Percentiles rank a stretch among this genome's conserved stretches.
These are phyloP conservation scores for Raffaelea arxii DNA, from an alignment of 2,329 filamentous ascomycete species.

Conservation along the genomic window DNA sequence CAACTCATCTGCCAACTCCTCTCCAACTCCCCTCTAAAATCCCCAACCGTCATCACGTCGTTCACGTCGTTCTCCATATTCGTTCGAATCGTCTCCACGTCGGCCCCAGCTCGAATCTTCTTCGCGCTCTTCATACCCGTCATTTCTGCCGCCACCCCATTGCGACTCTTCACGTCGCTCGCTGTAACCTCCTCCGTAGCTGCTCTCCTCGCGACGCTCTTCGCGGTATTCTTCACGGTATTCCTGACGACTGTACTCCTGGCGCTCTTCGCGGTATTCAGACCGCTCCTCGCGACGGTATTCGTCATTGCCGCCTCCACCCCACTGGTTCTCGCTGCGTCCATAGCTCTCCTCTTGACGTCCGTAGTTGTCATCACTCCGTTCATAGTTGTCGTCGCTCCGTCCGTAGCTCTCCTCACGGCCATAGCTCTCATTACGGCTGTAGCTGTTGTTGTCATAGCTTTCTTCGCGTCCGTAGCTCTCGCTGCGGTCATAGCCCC, in stretches of 20 bases:
- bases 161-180: not conserved
- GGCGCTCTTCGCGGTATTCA: too few species aligned
- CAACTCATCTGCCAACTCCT: too few species aligned
- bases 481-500: too few species aligned
- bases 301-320: constrained; percentile 18
- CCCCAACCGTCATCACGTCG: not conserved
- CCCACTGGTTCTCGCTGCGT: constrained; percentile 29
- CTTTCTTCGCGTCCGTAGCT: constrained; percentile 30
- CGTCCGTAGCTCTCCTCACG: constrained; percentile 51
- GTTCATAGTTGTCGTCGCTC: too few species aligned
- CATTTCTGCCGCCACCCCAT: not conserved
- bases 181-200: not conserved
- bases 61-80: not conserved
- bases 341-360: constrained; percentile 43
- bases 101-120: not conserved
- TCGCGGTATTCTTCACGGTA: not conserved
- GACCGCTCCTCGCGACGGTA: constrained; percentile 16
- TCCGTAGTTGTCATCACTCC: too few species aligned
- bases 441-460: constrained; percentile 36
- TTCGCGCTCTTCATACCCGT: not conserved
- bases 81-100: not conserved
- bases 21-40: not conserved
- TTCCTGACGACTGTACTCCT: not conserved
- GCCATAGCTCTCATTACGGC: constrained; percentile 44
- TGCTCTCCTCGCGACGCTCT: not conserved